phyloP scores from a whole-genome alignment of 2,329 filamentous ascomycete genomes.

The Paradendryphiella salina region DNA sequence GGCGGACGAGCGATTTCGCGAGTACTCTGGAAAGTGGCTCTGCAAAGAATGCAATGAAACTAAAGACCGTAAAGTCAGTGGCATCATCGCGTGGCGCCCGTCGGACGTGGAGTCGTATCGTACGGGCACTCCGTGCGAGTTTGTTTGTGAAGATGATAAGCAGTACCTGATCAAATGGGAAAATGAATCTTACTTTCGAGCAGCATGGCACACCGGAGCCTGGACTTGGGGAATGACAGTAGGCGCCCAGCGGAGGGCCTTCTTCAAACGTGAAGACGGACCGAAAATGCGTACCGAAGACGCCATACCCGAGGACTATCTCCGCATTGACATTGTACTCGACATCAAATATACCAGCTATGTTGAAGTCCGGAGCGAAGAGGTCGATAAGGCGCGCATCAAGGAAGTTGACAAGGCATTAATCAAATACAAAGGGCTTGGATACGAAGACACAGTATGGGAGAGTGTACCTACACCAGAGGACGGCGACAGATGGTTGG shows the following conservation, averaged over 20 bases:
- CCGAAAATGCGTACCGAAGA: constrained; percentile 73
- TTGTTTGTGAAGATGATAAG: constrained; percentile 74
- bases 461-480: constrained; percentile 71
- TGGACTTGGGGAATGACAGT: constrained; percentile 80
- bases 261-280: constrained; percentile 69
- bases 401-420: constrained; percentile 72
- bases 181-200: constrained; percentile 75
- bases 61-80: constrained; percentile 66
- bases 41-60: constrained; percentile 75
- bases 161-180: constrained; percentile 94
- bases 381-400: constrained; percentile 71
- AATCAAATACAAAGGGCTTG: constrained; percentile 90
- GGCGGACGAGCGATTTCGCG: constrained; percentile 65
- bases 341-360: constrained; percentile 70
- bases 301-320: constrained; percentile 83
- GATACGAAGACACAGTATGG: constrained; percentile 91
- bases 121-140: constrained; percentile 56
- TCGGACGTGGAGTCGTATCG: constrained; percentile 60
- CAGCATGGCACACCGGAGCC: constrained; percentile 82
- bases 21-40: constrained; percentile 75
- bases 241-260: constrained; percentile 69
- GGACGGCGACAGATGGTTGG: constrained; percentile 71
- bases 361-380: constrained; percentile 63
- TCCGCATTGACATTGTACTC: constrained; percentile 87
- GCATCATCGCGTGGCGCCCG: constrained; percentile 88